These are phyloP conservation scores for Phytopythium montanum DNA, from an alignment of 352 stramenopile species.

Conservation along the genomic window DNA sequence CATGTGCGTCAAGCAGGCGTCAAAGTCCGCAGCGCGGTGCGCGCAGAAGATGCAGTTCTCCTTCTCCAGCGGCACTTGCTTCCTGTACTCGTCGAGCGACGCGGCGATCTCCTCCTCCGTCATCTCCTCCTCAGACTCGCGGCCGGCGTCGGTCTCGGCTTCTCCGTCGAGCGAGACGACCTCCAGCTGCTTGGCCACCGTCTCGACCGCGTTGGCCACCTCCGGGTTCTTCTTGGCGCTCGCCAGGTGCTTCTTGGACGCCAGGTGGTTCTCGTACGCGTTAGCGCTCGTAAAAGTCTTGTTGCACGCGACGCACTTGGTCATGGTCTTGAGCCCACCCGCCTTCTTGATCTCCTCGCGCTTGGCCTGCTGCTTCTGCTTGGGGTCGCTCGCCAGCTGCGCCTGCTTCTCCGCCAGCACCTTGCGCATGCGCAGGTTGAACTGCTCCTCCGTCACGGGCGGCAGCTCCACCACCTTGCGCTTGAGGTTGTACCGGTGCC, in stretches of 20 bases:
- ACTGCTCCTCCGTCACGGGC: constrained; percentile 88
- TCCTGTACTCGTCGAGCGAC: constrained; percentile 78
- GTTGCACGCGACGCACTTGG: constrained; percentile 84
- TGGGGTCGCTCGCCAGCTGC: constrained; percentile 52
- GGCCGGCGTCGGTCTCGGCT: constrained; percentile 9
- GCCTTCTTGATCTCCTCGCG: constrained; percentile 66
- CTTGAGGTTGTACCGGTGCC: constrained; percentile 97
- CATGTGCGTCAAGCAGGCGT: constrained; percentile 88
- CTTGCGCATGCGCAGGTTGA: constrained; percentile 77
- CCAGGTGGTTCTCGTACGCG: constrained; percentile 82
- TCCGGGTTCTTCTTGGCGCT: constrained; percentile 76
- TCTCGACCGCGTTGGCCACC: constrained; percentile 41
- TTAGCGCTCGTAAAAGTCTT: constrained; percentile 84
- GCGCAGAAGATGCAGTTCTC: constrained; percentile 86
- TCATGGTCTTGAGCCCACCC: constrained; percentile 61
- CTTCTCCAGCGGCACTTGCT: constrained; percentile 64
- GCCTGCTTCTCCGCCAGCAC: constrained; percentile 57
- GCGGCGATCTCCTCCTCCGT: constrained; percentile 55
- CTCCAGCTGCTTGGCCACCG: constrained; percentile 67
- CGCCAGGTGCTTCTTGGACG: constrained; percentile 80
- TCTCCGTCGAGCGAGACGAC: constrained; percentile 27
- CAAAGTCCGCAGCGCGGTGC: constrained; percentile 54
- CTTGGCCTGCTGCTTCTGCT: constrained; percentile 67
- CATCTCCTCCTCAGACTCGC: constrained; percentile 30
- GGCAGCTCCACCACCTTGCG: constrained; percentile 94